Percentiles rank a stretch among this genome's conserved stretches.
Conservation (phyloP, 306 rosid genomes). For the Medicago lupulina region DNA sequence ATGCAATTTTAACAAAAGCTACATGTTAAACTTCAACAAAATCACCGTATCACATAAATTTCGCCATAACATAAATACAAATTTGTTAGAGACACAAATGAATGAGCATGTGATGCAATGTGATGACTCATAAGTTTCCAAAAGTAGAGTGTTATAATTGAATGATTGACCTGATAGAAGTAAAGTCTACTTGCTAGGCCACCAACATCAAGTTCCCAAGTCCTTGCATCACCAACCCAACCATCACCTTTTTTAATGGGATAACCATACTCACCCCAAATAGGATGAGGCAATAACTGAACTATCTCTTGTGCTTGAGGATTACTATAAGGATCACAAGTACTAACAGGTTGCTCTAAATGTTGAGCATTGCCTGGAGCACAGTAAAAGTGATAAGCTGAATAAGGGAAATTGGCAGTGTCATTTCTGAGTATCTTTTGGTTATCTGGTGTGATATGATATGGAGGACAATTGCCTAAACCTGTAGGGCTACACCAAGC, state of each 20-base stretch:
- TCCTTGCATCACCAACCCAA: slow-evolving; percentile 78
- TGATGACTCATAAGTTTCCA: slow-evolving; percentile 42
- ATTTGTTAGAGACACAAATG: neutral
- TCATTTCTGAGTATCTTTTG: slow-evolving; percentile 68
- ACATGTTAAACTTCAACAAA: neutral
- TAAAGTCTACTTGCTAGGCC: slow-evolving; percentile 66
- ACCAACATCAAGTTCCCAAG: slow-evolving; percentile 92
- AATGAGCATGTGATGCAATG: slow-evolving; percentile 4
- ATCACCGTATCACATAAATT: neutral
- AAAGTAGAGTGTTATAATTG: slow-evolving; percentile 9
- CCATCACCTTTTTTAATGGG: slow-evolving; percentile 76
- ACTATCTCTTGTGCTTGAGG: slow-evolving; percentile 90
- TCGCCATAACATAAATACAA: neutral
- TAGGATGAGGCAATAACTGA: slow-evolving; percentile 79
- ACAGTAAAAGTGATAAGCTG: slow-evolving; percentile 77
- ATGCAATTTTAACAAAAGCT: neutral
- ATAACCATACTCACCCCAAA: slow-evolving; percentile 76
- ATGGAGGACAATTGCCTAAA: slow-evolving; percentile 71
- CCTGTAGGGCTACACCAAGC: slow-evolving; percentile 51
- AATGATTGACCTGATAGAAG: slow-evolving; percentile 63
- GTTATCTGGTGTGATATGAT: slow-evolving; percentile 68
- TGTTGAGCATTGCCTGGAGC: slow-evolving; percentile 75
- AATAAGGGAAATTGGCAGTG: slow-evolving; percentile 72
- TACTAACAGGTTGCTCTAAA: slow-evolving; percentile 63
- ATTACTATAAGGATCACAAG: slow-evolving; percentile 83